Evolutionary conservation across 2,329 filamentous ascomycete species (phyloP).

Genomic region (Apiospora pterosperma): DNA sequence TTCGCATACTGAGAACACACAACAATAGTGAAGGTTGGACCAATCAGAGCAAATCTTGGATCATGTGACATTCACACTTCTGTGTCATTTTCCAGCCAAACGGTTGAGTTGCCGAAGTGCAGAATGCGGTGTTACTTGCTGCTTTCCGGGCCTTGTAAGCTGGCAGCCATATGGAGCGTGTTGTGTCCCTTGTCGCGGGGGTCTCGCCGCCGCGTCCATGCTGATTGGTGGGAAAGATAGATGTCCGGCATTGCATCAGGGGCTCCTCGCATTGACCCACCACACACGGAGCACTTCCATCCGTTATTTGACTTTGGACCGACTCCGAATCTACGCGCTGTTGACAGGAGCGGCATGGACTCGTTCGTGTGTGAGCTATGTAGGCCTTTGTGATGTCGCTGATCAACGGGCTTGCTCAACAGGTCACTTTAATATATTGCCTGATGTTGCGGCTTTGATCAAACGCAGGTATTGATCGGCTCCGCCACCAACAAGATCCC

Average conservation of each 20-base stretch:
- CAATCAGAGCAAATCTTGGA: neutral
- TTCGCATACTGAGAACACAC: no score
- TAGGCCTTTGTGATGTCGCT: no score
- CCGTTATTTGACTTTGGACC: neutral
- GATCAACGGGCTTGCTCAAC: neutral
- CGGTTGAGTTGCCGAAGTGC: neutral
- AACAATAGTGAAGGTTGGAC: no score
- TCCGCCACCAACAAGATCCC: neutral
- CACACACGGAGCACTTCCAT: neutral
- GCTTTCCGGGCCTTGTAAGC: neutral
- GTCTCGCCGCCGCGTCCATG: neutral
- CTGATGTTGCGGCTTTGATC: neutral
- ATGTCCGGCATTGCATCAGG: neutral
- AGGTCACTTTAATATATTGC: neutral
- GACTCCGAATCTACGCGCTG: neutral
- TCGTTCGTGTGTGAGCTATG: neutral
- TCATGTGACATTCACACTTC: neutral
- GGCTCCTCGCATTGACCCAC: neutral
- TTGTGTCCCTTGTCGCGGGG: constrained; percentile 1
- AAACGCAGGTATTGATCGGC: neutral
- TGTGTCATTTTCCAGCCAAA: neutral
- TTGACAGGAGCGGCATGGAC: neutral
- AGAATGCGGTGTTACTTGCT: neutral
- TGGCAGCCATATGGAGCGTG: neutral
- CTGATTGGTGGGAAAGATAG: neutral